phyloP scores from a whole-genome alignment of 495 filamentous ascomycete genomes.

The Pyronema domesticum region DNA sequence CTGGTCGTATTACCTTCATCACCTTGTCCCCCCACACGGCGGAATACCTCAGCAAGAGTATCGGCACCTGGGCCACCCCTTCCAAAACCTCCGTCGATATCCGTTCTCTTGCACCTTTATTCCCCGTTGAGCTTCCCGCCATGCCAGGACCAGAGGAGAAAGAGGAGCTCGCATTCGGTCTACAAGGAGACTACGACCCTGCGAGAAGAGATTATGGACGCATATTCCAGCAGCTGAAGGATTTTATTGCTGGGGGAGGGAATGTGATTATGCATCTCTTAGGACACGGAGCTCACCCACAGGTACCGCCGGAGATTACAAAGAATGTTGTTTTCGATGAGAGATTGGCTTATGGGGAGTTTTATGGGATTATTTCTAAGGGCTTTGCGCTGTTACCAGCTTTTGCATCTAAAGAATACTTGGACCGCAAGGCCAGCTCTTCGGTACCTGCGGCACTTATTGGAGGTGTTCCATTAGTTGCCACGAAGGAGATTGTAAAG shows the following conservation, averaged over 20 bases:
- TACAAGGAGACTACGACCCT: slow-evolving; percentile 19
- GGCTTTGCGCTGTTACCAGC: slow-evolving; percentile 20
- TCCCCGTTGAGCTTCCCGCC: slow-evolving; percentile 5
- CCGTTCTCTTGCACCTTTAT: slow-evolving; percentile 11
- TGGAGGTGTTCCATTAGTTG: slow-evolving; percentile 20
- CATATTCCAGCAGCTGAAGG: slow-evolving; percentile 7
- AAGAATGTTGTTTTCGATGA: slow-evolving; percentile 18
- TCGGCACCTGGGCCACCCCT: slow-evolving; percentile 10
- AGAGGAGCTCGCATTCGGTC: slow-evolving; percentile 13
- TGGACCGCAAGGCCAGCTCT: slow-evolving; percentile 19
- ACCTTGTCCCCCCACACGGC: slow-evolving; percentile 16
- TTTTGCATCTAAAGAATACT: slow-evolving; percentile 17
- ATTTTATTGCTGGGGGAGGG: background rate
- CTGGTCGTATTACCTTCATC: slow-evolving; percentile 14
- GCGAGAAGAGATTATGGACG: slow-evolving; percentile 13
- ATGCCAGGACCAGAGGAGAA: background rate
- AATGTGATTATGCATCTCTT: slow-evolving; percentile 14
- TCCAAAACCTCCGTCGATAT: background rate
- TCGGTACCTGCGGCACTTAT: slow-evolving; percentile 21
- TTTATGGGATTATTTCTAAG: slow-evolving; percentile 15
- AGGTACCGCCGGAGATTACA: slow-evolving; percentile 6
- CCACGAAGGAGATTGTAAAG: slow-evolving; percentile 14
- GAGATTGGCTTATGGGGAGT: slow-evolving; percentile 16
- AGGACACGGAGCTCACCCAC: slow-evolving; percentile 11
- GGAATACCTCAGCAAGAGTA: slow-evolving; percentile 9